Percentiles rank a stretch among this genome's conserved stretches.
phyloP scores from a whole-genome alignment of 345 rosid species.

The Capsella bursapastoris region DNA sequence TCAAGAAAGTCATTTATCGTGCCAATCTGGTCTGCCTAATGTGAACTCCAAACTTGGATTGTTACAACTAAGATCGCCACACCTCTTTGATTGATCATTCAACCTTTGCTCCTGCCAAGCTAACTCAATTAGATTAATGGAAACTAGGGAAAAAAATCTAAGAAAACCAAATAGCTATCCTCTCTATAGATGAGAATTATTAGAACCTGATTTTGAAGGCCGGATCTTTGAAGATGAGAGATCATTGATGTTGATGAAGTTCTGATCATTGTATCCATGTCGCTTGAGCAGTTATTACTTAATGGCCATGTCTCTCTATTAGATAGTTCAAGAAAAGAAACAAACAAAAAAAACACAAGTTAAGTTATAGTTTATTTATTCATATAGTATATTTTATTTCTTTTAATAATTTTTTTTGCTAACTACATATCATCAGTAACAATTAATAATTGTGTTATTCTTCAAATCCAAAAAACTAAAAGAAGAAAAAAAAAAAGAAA shows the following conservation, averaged over 20 bases:
- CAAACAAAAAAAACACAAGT: background rate
- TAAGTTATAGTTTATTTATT: background rate
- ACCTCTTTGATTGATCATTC: slow-evolving; percentile 40
- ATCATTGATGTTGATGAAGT: slow-evolving; percentile 43
- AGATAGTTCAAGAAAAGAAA: background rate
- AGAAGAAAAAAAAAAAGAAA: too few species aligned
- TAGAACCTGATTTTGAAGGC: slow-evolving; percentile 42
- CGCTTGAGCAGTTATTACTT: slow-evolving; percentile 39
- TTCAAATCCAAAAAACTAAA: background rate
- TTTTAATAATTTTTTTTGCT: too few species aligned
- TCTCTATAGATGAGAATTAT: background rate
- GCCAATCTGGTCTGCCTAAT: slow-evolving; percentile 81
- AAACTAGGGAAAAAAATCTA: background rate
- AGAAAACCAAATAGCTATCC: background rate
- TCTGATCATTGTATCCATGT: slow-evolving; percentile 40
- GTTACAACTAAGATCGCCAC: slow-evolving; percentile 47
- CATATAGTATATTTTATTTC: too few species aligned
- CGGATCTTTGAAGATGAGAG: slow-evolving; percentile 38
- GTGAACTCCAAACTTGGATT: slow-evolving; percentile 78
- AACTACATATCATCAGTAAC: background rate
- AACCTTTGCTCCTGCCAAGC: slow-evolving; percentile 35
- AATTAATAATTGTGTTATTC: background rate
- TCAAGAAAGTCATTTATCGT: slow-evolving; percentile 46
- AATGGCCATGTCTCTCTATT: slow-evolving; percentile 44
- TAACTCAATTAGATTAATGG: background rate